A percentile compares a stretch with the other conserved stretches of the same genome.
Conservation (phyloP, 2,329 filamentous ascomycete genomes). For the Claviceps humidiphila region DNA sequence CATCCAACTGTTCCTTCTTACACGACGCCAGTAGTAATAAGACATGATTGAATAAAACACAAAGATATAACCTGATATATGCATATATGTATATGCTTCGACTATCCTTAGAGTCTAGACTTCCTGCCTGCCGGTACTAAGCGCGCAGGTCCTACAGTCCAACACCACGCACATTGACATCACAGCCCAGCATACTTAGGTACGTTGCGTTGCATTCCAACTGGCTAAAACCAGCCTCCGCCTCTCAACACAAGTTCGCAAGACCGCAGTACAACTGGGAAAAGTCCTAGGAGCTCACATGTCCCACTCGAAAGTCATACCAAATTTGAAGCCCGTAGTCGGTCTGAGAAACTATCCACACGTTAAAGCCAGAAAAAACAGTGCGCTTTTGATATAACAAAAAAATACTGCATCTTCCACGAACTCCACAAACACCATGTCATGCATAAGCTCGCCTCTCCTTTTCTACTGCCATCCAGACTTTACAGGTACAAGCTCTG, state of each 20-base stretch:
- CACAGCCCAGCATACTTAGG: background rate
- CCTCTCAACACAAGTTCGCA: background rate
- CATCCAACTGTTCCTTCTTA: too few species aligned
- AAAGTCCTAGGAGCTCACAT: background rate
- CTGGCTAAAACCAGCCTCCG: background rate
- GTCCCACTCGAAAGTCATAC: background rate
- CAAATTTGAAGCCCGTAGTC: background rate
- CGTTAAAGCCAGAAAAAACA: background rate
- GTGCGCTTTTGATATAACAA: background rate
- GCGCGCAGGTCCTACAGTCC: background rate
- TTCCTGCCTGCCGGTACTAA: background rate
- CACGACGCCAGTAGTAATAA: too few species aligned
- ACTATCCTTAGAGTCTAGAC: background rate
- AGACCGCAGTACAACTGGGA: background rate
- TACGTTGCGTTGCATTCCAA: too few species aligned
- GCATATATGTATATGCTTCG: too few species aligned
- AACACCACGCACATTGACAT: background rate
- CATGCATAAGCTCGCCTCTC: background rate
- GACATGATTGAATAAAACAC: too few species aligned
- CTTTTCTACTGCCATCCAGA: too few species aligned
- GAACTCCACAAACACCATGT: conserved; percentile 4
- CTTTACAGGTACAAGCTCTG: conserved; percentile 77
- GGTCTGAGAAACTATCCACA: background rate
- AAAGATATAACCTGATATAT: too few species aligned
- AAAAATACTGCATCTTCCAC: background rate